These are phyloP conservation scores for Spencermartinsiella ligniputridi DNA, from an alignment of 1,139 yeast species.

Conservation along the genomic window DNA sequence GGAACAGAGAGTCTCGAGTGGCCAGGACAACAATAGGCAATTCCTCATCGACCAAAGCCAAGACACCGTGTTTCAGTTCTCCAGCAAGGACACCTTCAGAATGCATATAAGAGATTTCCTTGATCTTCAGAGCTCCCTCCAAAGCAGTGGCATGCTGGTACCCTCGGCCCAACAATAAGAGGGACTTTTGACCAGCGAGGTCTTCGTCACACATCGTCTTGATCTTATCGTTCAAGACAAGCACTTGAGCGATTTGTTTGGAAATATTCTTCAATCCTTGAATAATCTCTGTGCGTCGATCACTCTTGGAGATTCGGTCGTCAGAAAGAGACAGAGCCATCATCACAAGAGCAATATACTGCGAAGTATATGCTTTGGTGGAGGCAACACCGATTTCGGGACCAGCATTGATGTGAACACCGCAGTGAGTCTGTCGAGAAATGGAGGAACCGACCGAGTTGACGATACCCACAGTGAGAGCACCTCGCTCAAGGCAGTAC, in stretches of 20 bases:
- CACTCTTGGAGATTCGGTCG: slow-evolving; percentile 72
- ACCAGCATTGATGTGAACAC: slow-evolving; percentile 99
- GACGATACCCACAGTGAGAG: slow-evolving; percentile 95
- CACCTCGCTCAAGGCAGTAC: slow-evolving; percentile 95
- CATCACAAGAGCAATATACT: slow-evolving; percentile 95
- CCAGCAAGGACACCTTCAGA: slow-evolving; percentile 99
- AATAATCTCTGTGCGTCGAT: slow-evolving; percentile 81
- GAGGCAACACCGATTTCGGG: slow-evolving; percentile 99
- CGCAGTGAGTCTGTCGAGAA: slow-evolving; percentile 95
- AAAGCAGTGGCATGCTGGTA: slow-evolving; percentile 96
- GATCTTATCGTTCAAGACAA: slow-evolving; percentile 68
- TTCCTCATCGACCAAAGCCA: slow-evolving; percentile 91
- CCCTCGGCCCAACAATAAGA: slow-evolving; percentile 93
- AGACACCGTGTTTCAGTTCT: slow-evolving; percentile 96
- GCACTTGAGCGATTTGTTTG: slow-evolving; percentile 73
- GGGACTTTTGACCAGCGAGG: slow-evolving; percentile 76
- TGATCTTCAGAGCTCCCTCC: slow-evolving; percentile 97
- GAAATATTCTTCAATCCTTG: slow-evolving; percentile 83
- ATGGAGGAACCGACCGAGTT: slow-evolving; percentile 93
- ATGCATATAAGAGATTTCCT: slow-evolving; percentile 98
- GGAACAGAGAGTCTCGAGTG: slow-evolving; percentile 95
- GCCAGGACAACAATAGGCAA: slow-evolving; percentile 95
- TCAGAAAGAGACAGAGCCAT: slow-evolving; percentile 90
- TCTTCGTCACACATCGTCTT: slow-evolving; percentile 68
- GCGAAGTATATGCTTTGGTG: slow-evolving; percentile 99